Percentiles rank a stretch among this genome's conserved stretches.
Evolutionary conservation across 2,329 filamentous ascomycete genomes (phyloP).

Genomic region (Colletotrichum sojae): DNA sequence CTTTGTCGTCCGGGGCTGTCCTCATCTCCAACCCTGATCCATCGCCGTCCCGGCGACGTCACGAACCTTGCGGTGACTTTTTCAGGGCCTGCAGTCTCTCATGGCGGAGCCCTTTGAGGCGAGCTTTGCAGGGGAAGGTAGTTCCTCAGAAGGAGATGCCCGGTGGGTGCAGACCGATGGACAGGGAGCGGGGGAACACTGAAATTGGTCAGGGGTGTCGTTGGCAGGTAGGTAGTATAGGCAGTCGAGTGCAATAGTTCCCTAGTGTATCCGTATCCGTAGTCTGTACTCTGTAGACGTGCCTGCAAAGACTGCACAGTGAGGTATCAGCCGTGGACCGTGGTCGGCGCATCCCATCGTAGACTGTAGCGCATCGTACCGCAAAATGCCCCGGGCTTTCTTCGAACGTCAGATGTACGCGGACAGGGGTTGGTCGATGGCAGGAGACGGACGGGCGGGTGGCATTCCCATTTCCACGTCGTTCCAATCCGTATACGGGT

Average conservation of each 20-base stretch:
- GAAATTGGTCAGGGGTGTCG: slow-evolving; percentile 13
- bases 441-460: background rate
- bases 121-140: background rate
- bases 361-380: background rate
- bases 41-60: background rate
- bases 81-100: background rate
- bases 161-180: background rate
- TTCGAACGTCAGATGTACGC: slow-evolving; percentile 31
- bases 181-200: slow-evolving; percentile 8
- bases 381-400: slow-evolving; percentile 16
- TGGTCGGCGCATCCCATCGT: background rate
- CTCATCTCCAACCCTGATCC: slow-evolving; percentile 20
- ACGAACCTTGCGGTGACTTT: slow-evolving; percentile 12
- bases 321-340: background rate
- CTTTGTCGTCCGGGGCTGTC: slow-evolving; percentile 5
- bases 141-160: slow-evolving; percentile 8
- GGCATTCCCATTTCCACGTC: slow-evolving; percentile 1
- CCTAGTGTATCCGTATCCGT: too few relatives aligned
- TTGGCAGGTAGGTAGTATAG: too few relatives aligned
- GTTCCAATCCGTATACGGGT: too few relatives aligned
- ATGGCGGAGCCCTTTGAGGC: background rate
- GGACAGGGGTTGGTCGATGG: slow-evolving; percentile 16
- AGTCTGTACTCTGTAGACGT: too few relatives aligned
- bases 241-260: too few relatives aligned
- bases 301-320: too few relatives aligned